Percentiles rank a stretch among this genome's conserved stretches.
Conservation (phyloP, 305 asterid genomes). For the Andrographis paniculata region DNA sequence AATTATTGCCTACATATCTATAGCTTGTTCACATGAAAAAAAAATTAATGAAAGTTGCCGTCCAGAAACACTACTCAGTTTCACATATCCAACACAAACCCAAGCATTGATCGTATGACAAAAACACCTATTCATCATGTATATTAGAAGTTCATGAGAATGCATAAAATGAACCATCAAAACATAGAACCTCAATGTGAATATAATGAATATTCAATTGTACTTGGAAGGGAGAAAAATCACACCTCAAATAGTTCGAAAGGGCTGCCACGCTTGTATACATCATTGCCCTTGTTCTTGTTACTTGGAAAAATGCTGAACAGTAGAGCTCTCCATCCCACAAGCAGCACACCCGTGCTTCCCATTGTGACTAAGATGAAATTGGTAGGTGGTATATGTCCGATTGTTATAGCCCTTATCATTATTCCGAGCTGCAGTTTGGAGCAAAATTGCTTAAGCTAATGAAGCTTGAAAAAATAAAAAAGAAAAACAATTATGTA, state of each 20-base stretch:
- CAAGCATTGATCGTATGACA: not conserved
- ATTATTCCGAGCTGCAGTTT: slow-evolving; percentile 59
- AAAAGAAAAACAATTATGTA: not conserved
- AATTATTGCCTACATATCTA: no score
- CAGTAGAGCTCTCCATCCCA: slow-evolving; percentile 77
- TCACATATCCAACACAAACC: not conserved
- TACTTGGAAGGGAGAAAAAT: no score
- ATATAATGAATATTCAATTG: no score
- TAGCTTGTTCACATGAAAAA: no score
- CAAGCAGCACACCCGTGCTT: slow-evolving; percentile 69
- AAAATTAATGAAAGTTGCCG: no score
- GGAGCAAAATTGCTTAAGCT: not conserved
- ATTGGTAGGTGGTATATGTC: slow-evolving; percentile 64
- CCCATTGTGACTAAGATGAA: slow-evolving; percentile 76
- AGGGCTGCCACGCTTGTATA: slow-evolving; percentile 68
- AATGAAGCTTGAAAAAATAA: not conserved
- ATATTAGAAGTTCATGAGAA: not conserved
- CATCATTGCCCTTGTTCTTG: slow-evolving; percentile 46
- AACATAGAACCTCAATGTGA: not conserved
- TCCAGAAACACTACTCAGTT: no score
- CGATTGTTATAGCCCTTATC: slow-evolving; percentile 48
- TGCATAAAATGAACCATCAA: not conserved
- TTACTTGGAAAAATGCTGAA: slow-evolving; percentile 41
- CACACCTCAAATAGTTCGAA: slow-evolving; percentile 83
- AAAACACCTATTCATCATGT: not conserved